Conservation (phyloP, 2,329 filamentous ascomycete genomes). For the Fusarium ambrosium region DNA sequence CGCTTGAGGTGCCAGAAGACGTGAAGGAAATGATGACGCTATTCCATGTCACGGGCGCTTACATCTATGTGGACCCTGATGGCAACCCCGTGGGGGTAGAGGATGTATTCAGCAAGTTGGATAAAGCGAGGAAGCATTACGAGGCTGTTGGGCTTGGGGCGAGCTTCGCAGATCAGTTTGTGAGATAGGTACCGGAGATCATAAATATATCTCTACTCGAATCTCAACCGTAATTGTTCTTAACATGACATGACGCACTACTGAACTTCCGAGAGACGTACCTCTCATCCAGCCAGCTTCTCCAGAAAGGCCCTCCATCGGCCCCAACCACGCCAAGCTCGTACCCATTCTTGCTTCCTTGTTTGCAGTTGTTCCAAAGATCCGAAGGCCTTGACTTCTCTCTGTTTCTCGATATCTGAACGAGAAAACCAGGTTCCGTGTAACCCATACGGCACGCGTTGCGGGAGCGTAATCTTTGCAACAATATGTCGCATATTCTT, state of each 20-base stretch:
- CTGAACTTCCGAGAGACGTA: no score
- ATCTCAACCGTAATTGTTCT: no score
- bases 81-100: not conserved
- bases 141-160: not conserved
- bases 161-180: not conserved
- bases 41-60: not conserved
- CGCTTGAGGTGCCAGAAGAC: slow-evolving; percentile 3
- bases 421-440: slow-evolving; percentile 74
- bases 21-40: not conserved
- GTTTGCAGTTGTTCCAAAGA: not conserved
- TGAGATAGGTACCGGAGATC: not conserved
- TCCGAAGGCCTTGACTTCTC: slow-evolving; percentile 40
- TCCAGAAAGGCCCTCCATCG: slow-evolving; percentile 3
- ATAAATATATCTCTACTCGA: no score
- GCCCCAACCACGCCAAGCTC: not conserved
- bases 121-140: not conserved
- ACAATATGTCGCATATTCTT: slow-evolving; percentile 72
- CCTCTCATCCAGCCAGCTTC: not conserved
- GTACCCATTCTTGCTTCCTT: not conserved
- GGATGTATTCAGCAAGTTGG: not conserved
- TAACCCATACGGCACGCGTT: slow-evolving; percentile 77
- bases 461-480: slow-evolving; percentile 70
- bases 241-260: no score
- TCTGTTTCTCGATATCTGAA: slow-evolving; percentile 64
- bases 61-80: not conserved